Conservation (phyloP, 2,329 filamentous ascomycete species). For the Aureobasidium namibiae region DNA sequence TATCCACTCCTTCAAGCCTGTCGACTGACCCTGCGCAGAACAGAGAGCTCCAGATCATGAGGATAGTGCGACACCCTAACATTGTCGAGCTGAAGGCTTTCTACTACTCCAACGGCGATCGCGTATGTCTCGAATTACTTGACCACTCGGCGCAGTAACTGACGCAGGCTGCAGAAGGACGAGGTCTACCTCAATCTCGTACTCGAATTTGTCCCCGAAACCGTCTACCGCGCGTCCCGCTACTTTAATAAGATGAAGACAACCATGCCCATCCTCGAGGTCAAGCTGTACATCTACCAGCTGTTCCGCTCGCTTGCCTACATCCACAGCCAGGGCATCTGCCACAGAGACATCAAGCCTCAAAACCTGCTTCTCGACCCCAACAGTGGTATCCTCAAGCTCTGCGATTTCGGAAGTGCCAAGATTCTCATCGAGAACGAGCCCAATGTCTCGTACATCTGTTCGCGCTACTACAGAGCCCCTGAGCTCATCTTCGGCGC, state of each 20-base stretch:
- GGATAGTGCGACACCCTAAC: constrained; percentile 96
- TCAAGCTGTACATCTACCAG: constrained; percentile 99
- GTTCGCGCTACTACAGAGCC: constrained; percentile 96
- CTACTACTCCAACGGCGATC: constrained; percentile 98
- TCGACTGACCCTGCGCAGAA: constrained; percentile 52
- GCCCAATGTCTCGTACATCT: constrained; percentile 99
- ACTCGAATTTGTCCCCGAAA: constrained; percentile 96
- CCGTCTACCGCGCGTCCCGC: constrained; percentile 91
- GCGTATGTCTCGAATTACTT: constrained; percentile 47
- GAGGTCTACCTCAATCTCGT: constrained; percentile 98
- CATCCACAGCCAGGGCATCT: constrained; percentile 98
- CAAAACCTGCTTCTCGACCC: constrained; percentile 95
- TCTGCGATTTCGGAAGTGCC: constrained; percentile 97
- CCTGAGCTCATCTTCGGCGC: constrained; percentile 97
- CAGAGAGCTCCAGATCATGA: constrained; percentile 98
- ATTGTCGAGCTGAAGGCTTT: constrained; percentile 99
- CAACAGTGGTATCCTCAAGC: constrained; percentile 81
- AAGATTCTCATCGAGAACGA: constrained; percentile 99
- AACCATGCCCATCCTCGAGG: constrained; percentile 96
- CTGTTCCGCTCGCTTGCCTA: constrained; percentile 97
- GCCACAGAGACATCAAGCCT: constrained; percentile 97
- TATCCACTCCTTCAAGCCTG: neutral
- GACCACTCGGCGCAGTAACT: neutral
- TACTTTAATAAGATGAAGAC: constrained; percentile 99
- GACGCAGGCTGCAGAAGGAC: constrained; percentile 51